These are phyloP conservation scores for Phytophthora niederhauseri DNA, from an alignment of 352 stramenopile species.

Conservation along the genomic window DNA sequence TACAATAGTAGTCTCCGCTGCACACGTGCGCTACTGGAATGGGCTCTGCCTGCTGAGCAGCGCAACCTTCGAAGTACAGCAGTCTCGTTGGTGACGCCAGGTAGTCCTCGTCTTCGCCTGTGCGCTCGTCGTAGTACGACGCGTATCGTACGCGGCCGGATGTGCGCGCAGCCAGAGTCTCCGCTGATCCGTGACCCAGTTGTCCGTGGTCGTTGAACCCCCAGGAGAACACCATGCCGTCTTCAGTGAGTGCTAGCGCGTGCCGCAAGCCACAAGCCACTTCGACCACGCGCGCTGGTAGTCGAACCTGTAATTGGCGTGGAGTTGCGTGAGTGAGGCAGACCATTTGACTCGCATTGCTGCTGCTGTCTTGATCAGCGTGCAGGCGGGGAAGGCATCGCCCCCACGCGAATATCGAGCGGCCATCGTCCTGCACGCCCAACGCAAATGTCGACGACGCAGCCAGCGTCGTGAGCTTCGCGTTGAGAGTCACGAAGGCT, in stretches of 20 bases:
- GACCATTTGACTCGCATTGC: constrained; percentile 1
- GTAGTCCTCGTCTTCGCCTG: constrained; percentile 49
- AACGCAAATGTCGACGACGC: constrained; percentile 58
- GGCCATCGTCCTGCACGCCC: constrained; percentile 44
- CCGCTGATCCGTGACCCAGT: constrained; percentile 59
- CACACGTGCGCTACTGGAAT: constrained; percentile 61
- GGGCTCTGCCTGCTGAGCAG: constrained; percentile 60
- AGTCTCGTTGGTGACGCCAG: constrained; percentile 51
- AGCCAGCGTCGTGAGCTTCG: constrained; percentile 38
- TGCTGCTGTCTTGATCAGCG: background rate
- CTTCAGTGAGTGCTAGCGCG: constrained; percentile 52
- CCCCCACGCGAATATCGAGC: constrained; percentile 62
- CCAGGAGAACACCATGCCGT: constrained; percentile 75
- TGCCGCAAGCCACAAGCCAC: constrained; percentile 64
- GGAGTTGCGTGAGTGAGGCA: constrained; percentile 32
- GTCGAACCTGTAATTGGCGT: constrained; percentile 35
- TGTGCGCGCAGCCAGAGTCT: constrained; percentile 54
- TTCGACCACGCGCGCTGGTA: constrained; percentile 21
- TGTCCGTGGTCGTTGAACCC: constrained; percentile 84
- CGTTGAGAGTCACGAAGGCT: constrained; percentile 50
- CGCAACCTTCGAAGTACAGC: constrained; percentile 67
- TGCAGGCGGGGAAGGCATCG: constrained; percentile 55
- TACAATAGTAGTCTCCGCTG: constrained; percentile 75
- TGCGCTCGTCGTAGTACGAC: constrained; percentile 58
- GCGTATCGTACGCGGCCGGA: constrained; percentile 40